These are phyloP conservation scores for Lachnellula suecica DNA, from an alignment of 2,329 filamentous ascomycete genomes.

Conservation along the genomic window DNA sequence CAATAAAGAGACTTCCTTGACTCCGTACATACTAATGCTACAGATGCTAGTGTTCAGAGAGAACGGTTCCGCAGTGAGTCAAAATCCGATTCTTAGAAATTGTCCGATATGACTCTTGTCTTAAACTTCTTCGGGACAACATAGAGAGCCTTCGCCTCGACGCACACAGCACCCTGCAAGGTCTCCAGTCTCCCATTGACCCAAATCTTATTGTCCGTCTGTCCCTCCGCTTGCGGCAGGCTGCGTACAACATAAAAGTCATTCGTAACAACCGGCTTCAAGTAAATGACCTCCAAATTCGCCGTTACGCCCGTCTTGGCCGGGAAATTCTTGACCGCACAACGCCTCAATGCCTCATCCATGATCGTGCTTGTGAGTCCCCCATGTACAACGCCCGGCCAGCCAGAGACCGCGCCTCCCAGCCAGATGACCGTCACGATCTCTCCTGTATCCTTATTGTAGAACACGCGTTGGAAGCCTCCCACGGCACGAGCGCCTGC, in stretches of 20 bases:
- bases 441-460: slow-evolving; percentile 56
- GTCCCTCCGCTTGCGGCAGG: slow-evolving; percentile 40
- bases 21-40: not conserved
- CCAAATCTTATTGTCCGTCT: slow-evolving; percentile 50
- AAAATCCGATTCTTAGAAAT: slow-evolving; percentile 10
- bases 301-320: slow-evolving; percentile 54
- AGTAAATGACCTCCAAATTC: slow-evolving; percentile 60
- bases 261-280: slow-evolving; percentile 56
- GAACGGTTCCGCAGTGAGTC: not conserved
- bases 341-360: slow-evolving; percentile 68
- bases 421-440: slow-evolving; percentile 66
- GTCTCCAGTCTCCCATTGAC: slow-evolving; percentile 54
- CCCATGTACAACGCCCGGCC: slow-evolving; percentile 72
- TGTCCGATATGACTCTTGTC: slow-evolving; percentile 12
- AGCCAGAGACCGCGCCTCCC: slow-evolving; percentile 63
- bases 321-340: slow-evolving; percentile 50
- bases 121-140: slow-evolving; percentile 50
- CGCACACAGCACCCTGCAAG: slow-evolving; percentile 53
- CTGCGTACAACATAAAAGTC: slow-evolving; percentile 63
- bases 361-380: slow-evolving; percentile 67
- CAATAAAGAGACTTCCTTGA: not conserved
- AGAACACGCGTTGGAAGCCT: slow-evolving; percentile 62
- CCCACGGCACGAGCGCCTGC: slow-evolving; percentile 42
- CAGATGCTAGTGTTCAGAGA: not conserved
- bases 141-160: slow-evolving; percentile 58